Conservation (phyloP, 1,284 basidiomycete species). For the Waitea zeae region DNA sequence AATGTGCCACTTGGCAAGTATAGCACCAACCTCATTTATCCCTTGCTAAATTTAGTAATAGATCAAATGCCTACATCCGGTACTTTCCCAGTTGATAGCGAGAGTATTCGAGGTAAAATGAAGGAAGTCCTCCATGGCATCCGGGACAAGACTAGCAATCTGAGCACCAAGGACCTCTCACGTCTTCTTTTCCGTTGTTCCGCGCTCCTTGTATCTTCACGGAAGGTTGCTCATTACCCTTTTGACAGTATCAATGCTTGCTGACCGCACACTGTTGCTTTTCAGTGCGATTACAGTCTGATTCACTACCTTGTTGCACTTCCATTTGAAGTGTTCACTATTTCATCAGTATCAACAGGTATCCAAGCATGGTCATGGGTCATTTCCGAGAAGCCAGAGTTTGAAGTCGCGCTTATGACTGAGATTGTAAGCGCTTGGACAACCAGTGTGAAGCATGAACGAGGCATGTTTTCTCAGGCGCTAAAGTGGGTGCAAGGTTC, state of each 20-base stretch:
- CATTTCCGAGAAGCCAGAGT: slow-evolving; percentile 71
- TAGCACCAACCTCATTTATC: too few species aligned
- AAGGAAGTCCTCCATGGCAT: slow-evolving; percentile 51
- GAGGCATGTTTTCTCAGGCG: slow-evolving; percentile 68
- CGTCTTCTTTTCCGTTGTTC: slow-evolving; percentile 81
- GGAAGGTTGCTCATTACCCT: slow-evolving; percentile 28
- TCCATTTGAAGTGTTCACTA: slow-evolving; percentile 83
- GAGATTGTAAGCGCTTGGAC: slow-evolving; percentile 86
- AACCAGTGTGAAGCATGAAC: slow-evolving; percentile 56
- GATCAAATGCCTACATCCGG: slow-evolving; percentile 46
- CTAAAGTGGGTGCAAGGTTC: slow-evolving; percentile 52
- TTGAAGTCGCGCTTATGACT: slow-evolving; percentile 63
- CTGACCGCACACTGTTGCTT: slow-evolving; percentile 2
- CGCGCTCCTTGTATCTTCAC: slow-evolving; percentile 56
- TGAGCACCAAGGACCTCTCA: slow-evolving; percentile 70
- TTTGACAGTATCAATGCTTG: not conserved
- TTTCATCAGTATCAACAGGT: slow-evolving; percentile 71
- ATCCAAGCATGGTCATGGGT: slow-evolving; percentile 97
- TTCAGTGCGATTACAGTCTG: slow-evolving; percentile 71
- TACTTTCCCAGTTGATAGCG: slow-evolving; percentile 41
- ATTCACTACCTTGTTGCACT: slow-evolving; percentile 79
- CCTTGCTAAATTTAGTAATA: too few species aligned
- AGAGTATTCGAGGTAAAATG: slow-evolving; percentile 57
- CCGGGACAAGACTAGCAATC: slow-evolving; percentile 46
- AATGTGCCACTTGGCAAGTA: slow-evolving; percentile 18